These are phyloP conservation scores for Ceratobasidium sp. DNA, from an alignment of 1,284 basidiomycete genomes.

Conservation along the genomic window DNA sequence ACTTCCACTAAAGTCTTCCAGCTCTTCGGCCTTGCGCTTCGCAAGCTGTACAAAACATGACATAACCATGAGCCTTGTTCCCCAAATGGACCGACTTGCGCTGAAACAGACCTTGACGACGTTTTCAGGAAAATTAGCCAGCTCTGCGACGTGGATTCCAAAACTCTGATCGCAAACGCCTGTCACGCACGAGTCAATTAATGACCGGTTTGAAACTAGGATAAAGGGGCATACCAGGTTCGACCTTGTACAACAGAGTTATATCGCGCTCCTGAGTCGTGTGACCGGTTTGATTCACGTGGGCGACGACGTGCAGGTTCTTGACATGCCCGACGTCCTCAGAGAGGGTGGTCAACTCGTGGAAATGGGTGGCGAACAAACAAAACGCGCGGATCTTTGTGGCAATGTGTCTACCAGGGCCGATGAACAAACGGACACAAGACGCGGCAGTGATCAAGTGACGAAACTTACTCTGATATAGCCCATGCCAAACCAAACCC, in stretches of 20 bases:
- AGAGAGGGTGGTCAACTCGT: constrained; percentile 94
- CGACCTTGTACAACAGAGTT: constrained; percentile 94
- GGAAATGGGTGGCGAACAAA: constrained; percentile 98
- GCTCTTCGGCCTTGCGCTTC: constrained; percentile 93
- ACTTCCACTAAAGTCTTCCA: constrained; percentile 90
- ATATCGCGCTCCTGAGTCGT: constrained; percentile 83
- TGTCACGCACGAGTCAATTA: constrained; percentile 48
- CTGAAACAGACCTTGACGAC: constrained; percentile 80
- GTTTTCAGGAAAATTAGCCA: constrained; percentile 95
- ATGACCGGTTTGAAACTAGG: not conserved
- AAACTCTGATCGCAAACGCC: constrained; percentile 96
- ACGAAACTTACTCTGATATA: constrained; percentile 85
- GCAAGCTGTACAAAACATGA: constrained; percentile 73
- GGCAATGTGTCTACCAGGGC: constrained; percentile 81
- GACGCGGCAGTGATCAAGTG: not conserved
- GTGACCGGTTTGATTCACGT: constrained; percentile 74
- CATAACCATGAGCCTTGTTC: constrained; percentile 36
- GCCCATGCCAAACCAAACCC: constrained; percentile 99
- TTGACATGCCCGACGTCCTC: constrained; percentile 89
- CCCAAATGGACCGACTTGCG: not conserved
- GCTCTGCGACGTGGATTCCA: constrained; percentile 97
- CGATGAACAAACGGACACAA: not conserved
- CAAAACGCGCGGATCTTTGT: constrained; percentile 93
- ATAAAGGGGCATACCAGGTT: constrained; percentile 71
- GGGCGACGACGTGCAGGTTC: constrained; percentile 96